Percentiles rank a stretch among this genome's conserved stretches.
phyloP scores from a whole-genome alignment of 2,329 filamentous ascomycete genomes.

The Sporothrix schenckii region DNA sequence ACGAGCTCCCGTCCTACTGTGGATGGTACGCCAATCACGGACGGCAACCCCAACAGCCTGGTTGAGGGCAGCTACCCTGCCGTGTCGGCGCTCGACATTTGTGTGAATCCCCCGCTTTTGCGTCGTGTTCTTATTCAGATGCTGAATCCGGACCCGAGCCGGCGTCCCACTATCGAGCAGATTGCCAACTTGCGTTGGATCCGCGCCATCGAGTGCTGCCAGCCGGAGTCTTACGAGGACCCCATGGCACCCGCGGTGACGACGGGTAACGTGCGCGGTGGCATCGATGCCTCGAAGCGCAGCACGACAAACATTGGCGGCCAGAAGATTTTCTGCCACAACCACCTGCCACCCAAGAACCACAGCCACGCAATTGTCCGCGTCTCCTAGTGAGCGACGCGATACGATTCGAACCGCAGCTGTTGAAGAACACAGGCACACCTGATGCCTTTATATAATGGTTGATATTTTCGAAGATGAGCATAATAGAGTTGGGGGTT shows the following conservation, averaged over 20 bases:
- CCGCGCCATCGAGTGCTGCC: constrained; percentile 76
- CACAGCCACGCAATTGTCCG: constrained; percentile 37
- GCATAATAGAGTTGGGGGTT: background rate
- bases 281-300: constrained; percentile 65
- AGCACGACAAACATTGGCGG: constrained; percentile 48
- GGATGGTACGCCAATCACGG: constrained; percentile 44
- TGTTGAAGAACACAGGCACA: background rate
- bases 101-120: constrained; percentile 67
- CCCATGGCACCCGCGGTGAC: constrained; percentile 41
- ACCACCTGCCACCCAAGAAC: constrained; percentile 56
- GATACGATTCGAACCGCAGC: background rate
- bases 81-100: constrained; percentile 65
- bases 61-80: constrained; percentile 57
- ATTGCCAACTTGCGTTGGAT: constrained; percentile 73
- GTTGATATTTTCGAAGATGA: background rate
- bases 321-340: constrained; percentile 62
- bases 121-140: constrained; percentile 75
- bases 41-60: constrained; percentile 50
- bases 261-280: constrained; percentile 37
- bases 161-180: constrained; percentile 69
- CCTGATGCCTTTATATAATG: background rate
- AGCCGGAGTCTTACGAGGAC: constrained; percentile 70
- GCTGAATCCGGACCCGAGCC: constrained; percentile 75
- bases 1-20: constrained; percentile 39
- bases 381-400: background rate